Evolutionary conservation across 208 protist genomes (phyloP).

Genomic region (Leishmania mexicana): DNA sequence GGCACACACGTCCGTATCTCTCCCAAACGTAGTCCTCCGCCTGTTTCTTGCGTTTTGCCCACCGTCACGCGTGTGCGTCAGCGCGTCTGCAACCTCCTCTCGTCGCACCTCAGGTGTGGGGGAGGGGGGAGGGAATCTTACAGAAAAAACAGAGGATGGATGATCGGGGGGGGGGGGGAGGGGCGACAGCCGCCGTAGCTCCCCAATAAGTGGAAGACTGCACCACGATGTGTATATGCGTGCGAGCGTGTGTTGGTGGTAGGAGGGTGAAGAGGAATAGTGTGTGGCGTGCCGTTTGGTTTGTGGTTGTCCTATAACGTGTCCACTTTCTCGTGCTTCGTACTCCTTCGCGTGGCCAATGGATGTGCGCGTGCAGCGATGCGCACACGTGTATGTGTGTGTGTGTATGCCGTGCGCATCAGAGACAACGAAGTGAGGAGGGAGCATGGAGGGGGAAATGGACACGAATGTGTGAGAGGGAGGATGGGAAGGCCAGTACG

Average conservation of each 20-base stretch:
- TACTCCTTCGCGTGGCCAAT: neutral
- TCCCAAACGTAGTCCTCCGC: neutral
- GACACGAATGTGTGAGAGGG: neutral
- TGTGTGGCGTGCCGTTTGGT: neutral
- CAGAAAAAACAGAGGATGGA: neutral
- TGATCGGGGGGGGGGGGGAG: neutral
- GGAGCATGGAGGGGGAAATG: neutral
- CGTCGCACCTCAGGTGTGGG: neutral
- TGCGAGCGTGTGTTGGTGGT: neutral
- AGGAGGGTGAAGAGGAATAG: neutral
- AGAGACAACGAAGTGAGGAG: neutral
- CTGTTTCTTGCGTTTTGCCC: neutral
- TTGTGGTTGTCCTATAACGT: neutral
- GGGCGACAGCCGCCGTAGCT: neutral
- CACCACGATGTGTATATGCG: neutral
- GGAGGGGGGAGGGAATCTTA: too few species aligned
- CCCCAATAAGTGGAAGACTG: neutral
- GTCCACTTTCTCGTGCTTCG: neutral
- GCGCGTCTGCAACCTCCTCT: neutral
- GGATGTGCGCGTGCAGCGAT: neutral
- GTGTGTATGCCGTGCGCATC: neutral
- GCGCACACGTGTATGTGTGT: neutral
- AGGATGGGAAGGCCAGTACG: neutral
- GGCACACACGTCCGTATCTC: neutral
- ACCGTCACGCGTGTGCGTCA: too few species aligned